phyloP scores from a whole-genome alignment of 495 filamentous ascomycete species.

The Aspergillus bridgeri region DNA sequence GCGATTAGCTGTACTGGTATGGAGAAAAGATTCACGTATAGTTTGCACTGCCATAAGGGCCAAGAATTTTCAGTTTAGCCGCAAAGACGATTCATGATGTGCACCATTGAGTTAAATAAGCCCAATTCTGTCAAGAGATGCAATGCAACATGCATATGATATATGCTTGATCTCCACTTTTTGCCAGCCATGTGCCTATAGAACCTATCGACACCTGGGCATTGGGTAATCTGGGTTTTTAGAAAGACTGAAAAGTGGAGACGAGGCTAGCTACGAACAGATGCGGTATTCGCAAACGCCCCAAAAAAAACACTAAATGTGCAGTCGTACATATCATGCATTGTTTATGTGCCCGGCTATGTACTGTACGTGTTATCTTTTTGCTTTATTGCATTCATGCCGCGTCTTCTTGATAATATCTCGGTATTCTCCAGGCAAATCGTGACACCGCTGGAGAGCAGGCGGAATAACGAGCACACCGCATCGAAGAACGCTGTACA shows the following conservation, averaged over 20 bases:
- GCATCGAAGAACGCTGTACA: not conserved
- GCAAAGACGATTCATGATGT: conserved; percentile 10
- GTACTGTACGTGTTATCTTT: not conserved
- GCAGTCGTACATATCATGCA: not conserved
- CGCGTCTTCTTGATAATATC: not conserved
- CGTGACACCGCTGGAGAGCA: not conserved
- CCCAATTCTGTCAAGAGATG: conserved; percentile 12
- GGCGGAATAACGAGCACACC: not conserved
- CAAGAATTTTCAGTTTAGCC: not conserved
- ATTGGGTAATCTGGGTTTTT: conserved; percentile 19
- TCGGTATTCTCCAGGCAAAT: not conserved
- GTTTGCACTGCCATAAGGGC: not conserved
- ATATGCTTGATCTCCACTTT: conserved; percentile 9
- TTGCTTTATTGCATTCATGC: not conserved
- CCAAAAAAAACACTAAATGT: not conserved
- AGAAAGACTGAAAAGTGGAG: conserved; percentile 17
- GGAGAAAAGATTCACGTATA: not conserved
- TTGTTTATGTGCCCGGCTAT: conserved; percentile 4
- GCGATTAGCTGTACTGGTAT: not conserved
- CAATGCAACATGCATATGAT: conserved; percentile 18
- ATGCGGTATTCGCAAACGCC: conserved; percentile 7
- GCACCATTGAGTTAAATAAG: conserved; percentile 12
- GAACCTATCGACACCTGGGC: conserved; percentile 15
- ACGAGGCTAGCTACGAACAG: not conserved
- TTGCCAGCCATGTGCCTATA: conserved; percentile 14